Percentiles rank a stretch among this genome's conserved stretches.
Conservation (phyloP, 371 early-diverging fungal species). For the Mortierella sp. region DNA sequence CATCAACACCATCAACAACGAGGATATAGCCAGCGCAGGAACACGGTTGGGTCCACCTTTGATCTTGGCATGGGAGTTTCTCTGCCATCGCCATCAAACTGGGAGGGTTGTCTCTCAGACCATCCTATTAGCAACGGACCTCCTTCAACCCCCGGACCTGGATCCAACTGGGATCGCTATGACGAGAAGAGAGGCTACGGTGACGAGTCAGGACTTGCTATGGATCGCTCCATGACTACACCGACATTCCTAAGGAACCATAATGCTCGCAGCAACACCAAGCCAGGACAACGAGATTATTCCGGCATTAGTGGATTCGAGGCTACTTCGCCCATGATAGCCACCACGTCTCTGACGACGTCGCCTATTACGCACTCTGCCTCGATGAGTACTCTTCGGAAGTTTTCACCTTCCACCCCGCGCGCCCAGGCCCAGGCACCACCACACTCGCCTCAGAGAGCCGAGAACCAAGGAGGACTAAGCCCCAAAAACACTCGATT, state of each 20-base stretch:
- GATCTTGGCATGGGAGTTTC: conserved; percentile 4
- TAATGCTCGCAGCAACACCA: background rate
- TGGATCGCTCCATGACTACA: background rate
- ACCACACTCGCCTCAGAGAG: background rate
- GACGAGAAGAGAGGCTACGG: conserved; percentile 20
- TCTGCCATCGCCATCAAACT: conserved; percentile 27
- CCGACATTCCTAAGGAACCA: background rate
- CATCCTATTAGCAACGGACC: conserved; percentile 1
- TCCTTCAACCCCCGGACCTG: background rate
- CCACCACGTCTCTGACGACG: background rate
- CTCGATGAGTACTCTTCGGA: conserved; percentile 19
- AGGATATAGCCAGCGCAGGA: conserved; percentile 15
- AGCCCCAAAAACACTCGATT: conserved; percentile 26
- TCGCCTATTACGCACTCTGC: conserved; percentile 25
- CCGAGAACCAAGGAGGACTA: background rate
- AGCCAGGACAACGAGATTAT: background rate
- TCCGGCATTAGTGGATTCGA: background rate
- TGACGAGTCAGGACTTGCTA: background rate
- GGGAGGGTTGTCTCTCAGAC: conserved; percentile 39
- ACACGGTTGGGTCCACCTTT: conserved; percentile 21
- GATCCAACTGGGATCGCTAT: conserved; percentile 35
- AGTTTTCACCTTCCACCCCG: conserved; percentile 35
- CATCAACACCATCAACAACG: background rate
- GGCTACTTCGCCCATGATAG: background rate
- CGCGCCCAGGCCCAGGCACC: background rate